Conservation (phyloP, 441 rosid genomes). For the Jatropha multifida region DNA sequence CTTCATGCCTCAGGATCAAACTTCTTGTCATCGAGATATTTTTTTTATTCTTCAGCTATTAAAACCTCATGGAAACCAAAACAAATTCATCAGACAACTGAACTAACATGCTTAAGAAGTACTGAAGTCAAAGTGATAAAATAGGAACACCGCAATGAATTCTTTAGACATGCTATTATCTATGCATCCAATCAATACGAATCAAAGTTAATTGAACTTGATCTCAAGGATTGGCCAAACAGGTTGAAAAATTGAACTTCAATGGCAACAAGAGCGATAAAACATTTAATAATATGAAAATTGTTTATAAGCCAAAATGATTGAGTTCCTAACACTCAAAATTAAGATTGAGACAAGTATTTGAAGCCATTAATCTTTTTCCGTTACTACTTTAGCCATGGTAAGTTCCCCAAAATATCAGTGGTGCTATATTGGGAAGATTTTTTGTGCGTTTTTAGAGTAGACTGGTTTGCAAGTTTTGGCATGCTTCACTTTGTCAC, state of each 20-base stretch:
- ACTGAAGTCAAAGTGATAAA: neutral
- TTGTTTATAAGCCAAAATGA: neutral
- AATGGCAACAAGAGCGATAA: neutral
- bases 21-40: neutral
- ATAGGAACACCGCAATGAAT: neutral
- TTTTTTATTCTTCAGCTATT: neutral
- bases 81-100: neutral
- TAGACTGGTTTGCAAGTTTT: neutral
- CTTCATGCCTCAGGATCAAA: neutral
- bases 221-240: neutral
- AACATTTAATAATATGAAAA: neutral
- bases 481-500: slow-evolving; percentile 15
- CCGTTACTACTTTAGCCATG: neutral
- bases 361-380: neutral
- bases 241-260: neutral
- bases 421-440: neutral
- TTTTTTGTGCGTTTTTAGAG: neutral
- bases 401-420: neutral
- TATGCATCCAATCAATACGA: neutral
- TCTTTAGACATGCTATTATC: neutral
- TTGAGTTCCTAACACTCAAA: neutral
- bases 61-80: neutral
- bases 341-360: neutral
- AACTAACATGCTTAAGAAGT: neutral
- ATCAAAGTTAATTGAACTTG: neutral